These are phyloP conservation scores for Astrothelium macrocarpum DNA, from an alignment of 495 filamentous ascomycete species.

Conservation along the genomic window DNA sequence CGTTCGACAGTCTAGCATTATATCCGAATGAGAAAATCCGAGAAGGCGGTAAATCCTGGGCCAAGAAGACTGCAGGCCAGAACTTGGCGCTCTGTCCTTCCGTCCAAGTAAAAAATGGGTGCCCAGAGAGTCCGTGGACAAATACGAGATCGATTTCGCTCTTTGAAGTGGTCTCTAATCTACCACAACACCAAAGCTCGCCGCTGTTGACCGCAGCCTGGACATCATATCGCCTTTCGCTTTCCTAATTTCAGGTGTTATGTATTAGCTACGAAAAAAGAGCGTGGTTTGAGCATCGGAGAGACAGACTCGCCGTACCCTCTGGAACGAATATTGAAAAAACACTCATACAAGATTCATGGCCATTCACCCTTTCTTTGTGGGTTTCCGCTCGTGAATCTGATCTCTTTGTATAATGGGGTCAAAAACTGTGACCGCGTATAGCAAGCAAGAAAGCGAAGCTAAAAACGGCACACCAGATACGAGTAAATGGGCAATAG, in stretches of 20 bases:
- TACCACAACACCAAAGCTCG: not conserved
- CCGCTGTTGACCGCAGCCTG: not conserved
- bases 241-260: not conserved
- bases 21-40: not conserved
- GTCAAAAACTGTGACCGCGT: not conserved
- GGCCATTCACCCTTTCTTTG: not conserved
- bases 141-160: not conserved
- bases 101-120: not conserved
- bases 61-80: not conserved
- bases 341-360: not conserved
- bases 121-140: not conserved
- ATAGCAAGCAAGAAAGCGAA: not conserved
- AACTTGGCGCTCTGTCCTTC: not conserved
- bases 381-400: not conserved
- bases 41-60: not conserved
- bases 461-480: not conserved
- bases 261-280: not conserved
- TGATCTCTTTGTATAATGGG: not conserved
- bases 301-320: not conserved
- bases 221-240: not conserved
- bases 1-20: not conserved
- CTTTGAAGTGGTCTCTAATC: not conserved
- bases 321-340: not conserved
- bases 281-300: not conserved
- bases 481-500: not conserved